A percentile compares a stretch with the other conserved stretches of the same genome.
These are phyloP conservation scores for Fragaria iinumae DNA, from an alignment of 306 rosid genomes.

Conservation along the genomic window DNA sequence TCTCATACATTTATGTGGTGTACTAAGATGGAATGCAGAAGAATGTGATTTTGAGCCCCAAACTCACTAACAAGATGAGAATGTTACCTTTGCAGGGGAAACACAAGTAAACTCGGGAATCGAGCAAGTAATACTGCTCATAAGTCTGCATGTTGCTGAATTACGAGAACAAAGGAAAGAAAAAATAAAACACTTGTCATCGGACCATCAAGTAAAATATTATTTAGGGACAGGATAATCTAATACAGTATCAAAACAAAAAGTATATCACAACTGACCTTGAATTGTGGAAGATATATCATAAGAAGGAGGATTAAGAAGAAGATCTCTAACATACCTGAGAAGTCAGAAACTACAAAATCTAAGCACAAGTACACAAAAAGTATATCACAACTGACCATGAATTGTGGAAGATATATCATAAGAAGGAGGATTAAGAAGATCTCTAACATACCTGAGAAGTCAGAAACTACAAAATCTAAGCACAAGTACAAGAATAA, in stretches of 20 bases:
- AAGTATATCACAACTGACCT: conserved; percentile 45
- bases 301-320: conserved; percentile 92
- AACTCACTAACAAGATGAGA: conserved; percentile 27
- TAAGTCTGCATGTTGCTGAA: conserved; percentile 84
- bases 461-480: conserved; percentile 14
- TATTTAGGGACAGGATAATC: neutral
- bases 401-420: conserved; percentile 82
- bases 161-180: conserved; percentile 20
- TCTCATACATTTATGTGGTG: neutral
- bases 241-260: neutral
- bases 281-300: conserved; percentile 82
- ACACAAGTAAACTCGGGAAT: conserved; percentile 95
- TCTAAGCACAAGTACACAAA: neutral
- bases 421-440: conserved; percentile 94
- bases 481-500: conserved; percentile 10
- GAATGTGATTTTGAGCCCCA: neutral
- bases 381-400: conserved; percentile 44
- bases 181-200: conserved; percentile 13
- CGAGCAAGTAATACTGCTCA: conserved; percentile 71
- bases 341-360: conserved; percentile 15
- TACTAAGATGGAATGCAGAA: neutral
- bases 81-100: conserved; percentile 88
- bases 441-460: conserved; percentile 77
- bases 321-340: conserved; percentile 86
- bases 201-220: neutral